Conservation (phyloP, 1,139 yeast genomes). For the Yamadazyma dushanensis region DNA sequence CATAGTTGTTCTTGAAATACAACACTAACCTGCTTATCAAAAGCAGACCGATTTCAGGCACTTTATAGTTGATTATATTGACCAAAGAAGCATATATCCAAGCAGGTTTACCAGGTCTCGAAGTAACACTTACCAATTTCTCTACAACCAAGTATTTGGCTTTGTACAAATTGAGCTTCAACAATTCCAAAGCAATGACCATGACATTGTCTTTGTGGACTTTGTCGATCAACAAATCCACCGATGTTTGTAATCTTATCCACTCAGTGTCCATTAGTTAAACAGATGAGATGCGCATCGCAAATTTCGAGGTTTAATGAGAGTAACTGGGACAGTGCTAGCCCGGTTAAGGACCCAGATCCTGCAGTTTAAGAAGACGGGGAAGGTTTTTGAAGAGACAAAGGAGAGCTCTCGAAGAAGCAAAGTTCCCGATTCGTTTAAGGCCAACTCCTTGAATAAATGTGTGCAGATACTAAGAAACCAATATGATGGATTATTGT, state of each 20-base stretch:
- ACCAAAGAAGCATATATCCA: conserved; percentile 59
- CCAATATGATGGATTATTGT: conserved; percentile 20
- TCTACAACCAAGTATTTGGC: conserved; percentile 63
- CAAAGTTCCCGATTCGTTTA: conserved; percentile 9
- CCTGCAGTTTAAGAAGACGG: conserved; percentile 28
- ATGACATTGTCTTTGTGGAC: conserved; percentile 50
- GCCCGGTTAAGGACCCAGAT: conserved; percentile 24
- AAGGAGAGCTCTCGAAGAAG: background rate
- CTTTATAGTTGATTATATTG: conserved; percentile 61
- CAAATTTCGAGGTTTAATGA: conserved; percentile 5
- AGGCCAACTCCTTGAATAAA: conserved; percentile 18
- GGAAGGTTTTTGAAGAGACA: conserved; percentile 15
- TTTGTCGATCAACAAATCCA: conserved; percentile 49
- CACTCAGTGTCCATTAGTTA: conserved; percentile 32
- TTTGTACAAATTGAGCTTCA: conserved; percentile 54
- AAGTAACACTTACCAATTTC: conserved; percentile 47
- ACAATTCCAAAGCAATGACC: conserved; percentile 46
- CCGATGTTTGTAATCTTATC: conserved; percentile 49
- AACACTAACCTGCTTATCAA: conserved; percentile 54
- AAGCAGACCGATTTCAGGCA: conserved; percentile 70
- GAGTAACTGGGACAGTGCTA: conserved; percentile 1
- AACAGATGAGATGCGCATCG: conserved; percentile 5
- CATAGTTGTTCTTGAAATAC: conserved; percentile 58
- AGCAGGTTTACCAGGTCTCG: conserved; percentile 45
- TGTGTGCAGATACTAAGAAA: conserved; percentile 20